These are phyloP conservation scores for Tricladium varicosporioides DNA, from an alignment of 2,329 filamentous ascomycete genomes.

Conservation along the genomic window DNA sequence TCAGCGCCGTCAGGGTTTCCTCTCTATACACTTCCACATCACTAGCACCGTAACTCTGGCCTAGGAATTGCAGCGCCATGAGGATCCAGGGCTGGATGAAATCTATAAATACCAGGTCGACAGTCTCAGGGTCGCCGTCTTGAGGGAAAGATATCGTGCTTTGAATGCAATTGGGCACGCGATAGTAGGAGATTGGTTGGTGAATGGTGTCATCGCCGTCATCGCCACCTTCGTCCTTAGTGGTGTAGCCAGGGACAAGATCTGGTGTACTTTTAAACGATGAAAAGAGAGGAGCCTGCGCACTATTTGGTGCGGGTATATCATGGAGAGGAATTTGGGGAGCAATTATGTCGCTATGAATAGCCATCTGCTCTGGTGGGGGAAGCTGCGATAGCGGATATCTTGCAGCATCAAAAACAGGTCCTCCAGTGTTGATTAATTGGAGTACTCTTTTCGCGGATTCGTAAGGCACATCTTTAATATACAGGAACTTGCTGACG, in stretches of 20 bases:
- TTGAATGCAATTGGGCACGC: constrained; percentile 81
- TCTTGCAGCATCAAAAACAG: constrained; percentile 38
- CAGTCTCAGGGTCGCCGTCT: constrained; percentile 58
- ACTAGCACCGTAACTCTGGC: constrained; percentile 46
- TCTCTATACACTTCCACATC: constrained; percentile 52
- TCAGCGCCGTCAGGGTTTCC: constrained; percentile 52
- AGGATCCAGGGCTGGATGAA: constrained; percentile 85
- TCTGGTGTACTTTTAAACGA: constrained; percentile 33
- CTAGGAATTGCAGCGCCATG: constrained; percentile 64
- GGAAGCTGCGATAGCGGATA: constrained; percentile 33
- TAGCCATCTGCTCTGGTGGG: constrained; percentile 32
- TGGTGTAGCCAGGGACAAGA: constrained; percentile 76
- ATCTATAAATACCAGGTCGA: constrained; percentile 89
- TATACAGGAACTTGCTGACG: constrained; percentile 70
- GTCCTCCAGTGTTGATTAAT: constrained; percentile 54
- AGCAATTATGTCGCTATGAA: constrained; percentile 17
- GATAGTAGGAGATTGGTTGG: constrained; percentile 68
- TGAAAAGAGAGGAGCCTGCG: constrained; percentile 35
- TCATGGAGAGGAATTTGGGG: constrained; percentile 8
- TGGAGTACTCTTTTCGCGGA: constrained; percentile 68
- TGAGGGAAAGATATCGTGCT: constrained; percentile 60
- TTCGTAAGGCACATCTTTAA: constrained; percentile 78
- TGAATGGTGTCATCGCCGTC: constrained; percentile 94
- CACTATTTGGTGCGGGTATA: constrained; percentile 22
- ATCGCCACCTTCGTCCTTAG: constrained; percentile 74